phyloP scores from a whole-genome alignment of 108 stramenopile genomes.

The Nitzschia sp. region DNA sequence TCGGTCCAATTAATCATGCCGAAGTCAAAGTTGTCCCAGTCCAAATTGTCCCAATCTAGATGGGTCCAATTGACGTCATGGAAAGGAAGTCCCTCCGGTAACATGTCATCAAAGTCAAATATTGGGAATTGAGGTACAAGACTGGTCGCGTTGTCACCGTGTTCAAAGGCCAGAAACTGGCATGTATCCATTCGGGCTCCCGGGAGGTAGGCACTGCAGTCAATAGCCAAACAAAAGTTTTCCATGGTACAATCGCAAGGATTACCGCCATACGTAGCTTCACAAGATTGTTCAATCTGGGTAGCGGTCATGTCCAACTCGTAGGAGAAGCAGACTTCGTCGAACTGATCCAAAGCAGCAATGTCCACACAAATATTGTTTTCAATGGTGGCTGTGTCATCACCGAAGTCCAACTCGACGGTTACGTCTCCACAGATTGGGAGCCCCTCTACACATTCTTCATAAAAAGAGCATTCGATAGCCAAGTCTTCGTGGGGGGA shows the following conservation, averaged over 20 bases:
- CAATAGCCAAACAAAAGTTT: conserved; percentile 19
- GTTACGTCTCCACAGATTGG: conserved; percentile 17
- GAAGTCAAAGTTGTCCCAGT: conserved; percentile 18
- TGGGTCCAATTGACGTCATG: conserved; percentile 15
- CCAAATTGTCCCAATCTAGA: conserved; percentile 22
- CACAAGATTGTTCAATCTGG: conserved; percentile 14
- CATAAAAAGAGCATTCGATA: conserved; percentile 22
- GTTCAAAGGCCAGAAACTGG: conserved; percentile 15
- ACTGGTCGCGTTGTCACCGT: background rate
- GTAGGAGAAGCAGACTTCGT: conserved; percentile 33
- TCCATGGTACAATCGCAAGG: conserved; percentile 26
- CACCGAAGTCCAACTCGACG: conserved; percentile 10
- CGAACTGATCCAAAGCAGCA: conserved; percentile 3
- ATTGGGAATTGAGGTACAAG: conserved; percentile 22
- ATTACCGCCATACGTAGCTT: conserved; percentile 24
- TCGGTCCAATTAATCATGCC: conserved; percentile 15
- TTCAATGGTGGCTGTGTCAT: conserved; percentile 5
- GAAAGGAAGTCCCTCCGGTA: background rate
- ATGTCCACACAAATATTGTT: conserved; percentile 16
- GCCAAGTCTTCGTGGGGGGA: background rate
- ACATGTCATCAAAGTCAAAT: conserved; percentile 17
- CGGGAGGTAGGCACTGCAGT: conserved; percentile 27
- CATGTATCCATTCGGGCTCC: conserved; percentile 36
- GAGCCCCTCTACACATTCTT: background rate
- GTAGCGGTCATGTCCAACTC: conserved; percentile 5